A percentile compares a stretch with the other conserved stretches of the same genome.
These are phyloP conservation scores for Tylopilus orsonianus DNA, from an alignment of 1,284 basidiomycete species.

Conservation along the genomic window DNA sequence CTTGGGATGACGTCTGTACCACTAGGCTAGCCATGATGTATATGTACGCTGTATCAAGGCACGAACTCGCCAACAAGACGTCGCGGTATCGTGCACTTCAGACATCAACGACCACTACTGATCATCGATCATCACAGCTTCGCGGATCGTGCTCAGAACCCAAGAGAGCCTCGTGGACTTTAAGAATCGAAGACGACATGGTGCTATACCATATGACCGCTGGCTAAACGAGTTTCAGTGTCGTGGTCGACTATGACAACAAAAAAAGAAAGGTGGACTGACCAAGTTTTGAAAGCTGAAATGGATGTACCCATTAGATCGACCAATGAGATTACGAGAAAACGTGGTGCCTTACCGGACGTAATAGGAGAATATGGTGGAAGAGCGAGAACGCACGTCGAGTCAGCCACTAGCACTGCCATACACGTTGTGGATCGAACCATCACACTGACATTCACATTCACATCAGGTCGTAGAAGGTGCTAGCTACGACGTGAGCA, in stretches of 20 bases:
- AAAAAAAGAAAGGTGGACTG: too few species aligned
- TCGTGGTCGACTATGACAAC: too few species aligned
- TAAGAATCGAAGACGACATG: background rate
- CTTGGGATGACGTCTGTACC: background rate
- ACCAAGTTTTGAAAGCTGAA: too few species aligned
- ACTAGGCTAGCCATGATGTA: background rate
- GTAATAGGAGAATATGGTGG: constrained; percentile 15
- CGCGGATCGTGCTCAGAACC: constrained; percentile 1
- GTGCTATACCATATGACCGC: background rate
- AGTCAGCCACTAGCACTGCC: too few species aligned
- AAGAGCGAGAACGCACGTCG: background rate
- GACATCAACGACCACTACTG: background rate
- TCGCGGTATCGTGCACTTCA: background rate
- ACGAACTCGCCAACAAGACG: background rate
- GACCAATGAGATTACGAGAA: background rate
- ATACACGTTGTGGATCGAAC: background rate
- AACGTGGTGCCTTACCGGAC: constrained; percentile 2
- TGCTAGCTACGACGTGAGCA: background rate
- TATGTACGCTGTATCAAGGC: background rate
- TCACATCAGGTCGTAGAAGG: constrained; percentile 11
- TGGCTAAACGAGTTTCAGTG: too few species aligned
- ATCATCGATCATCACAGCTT: background rate
- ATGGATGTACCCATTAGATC: too few species aligned
- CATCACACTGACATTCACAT: constrained; percentile 15
- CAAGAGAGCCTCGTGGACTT: background rate